phyloP scores from a whole-genome alignment of 192 early-diverging fungal species.

The Coemansia sp. region DNA sequence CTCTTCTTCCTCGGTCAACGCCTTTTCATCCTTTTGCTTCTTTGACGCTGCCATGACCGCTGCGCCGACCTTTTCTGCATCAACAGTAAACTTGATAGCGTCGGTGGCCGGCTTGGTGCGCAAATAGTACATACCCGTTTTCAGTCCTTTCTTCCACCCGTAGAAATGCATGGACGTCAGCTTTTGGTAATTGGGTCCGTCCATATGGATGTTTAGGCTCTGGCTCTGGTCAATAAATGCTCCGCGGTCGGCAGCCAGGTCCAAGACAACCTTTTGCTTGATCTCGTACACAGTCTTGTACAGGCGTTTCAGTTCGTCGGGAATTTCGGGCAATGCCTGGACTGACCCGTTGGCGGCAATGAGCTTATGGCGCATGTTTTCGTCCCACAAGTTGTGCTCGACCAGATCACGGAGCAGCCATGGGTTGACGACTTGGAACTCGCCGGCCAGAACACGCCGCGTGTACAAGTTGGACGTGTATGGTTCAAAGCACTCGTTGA shows the following conservation, averaged over 20 bases:
- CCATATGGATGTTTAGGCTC: conserved; percentile 93
- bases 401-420: conserved; percentile 95
- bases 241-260: conserved; percentile 96
- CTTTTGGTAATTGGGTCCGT: conserved; percentile 91
- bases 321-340: conserved; percentile 75
- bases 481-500: conserved; percentile 97
- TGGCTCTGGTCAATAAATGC: conserved; percentile 98
- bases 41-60: conserved; percentile 43
- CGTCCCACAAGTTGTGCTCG: conserved; percentile 90
- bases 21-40: conserved; percentile 15
- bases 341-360: conserved; percentile 90
- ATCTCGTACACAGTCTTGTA: conserved; percentile 99
- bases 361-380: conserved; percentile 89
- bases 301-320: conserved; percentile 82
- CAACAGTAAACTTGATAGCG: conserved; percentile 98
- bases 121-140: conserved; percentile 99
- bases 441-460: conserved; percentile 91
- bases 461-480: conserved; percentile 96
- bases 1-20: conserved; percentile 56
- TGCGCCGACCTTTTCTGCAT: conserved; percentile 63
- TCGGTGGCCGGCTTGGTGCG: conserved; percentile 92
- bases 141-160: conserved; percentile 96
- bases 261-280: conserved; percentile 85
- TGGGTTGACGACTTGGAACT: conserved; percentile 98
- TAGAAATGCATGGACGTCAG: conserved; percentile 98